Percentiles rank a stretch among this genome's conserved stretches.
These are phyloP conservation scores for Debaryomyces hansenii DNA, from an alignment of 805 yeast genomes.

Conservation along the genomic window DNA sequence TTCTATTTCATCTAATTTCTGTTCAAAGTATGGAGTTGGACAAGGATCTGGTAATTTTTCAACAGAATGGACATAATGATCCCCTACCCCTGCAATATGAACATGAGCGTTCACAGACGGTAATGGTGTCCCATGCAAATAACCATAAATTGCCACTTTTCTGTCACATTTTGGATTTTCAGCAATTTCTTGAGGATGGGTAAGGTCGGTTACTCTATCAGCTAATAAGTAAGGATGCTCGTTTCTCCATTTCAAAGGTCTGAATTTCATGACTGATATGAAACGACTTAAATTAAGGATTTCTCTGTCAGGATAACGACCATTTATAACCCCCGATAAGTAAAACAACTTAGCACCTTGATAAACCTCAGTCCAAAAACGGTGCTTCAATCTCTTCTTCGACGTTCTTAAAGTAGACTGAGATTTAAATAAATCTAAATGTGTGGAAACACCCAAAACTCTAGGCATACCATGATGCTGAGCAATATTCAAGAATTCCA, in stretches of 20 bases:
- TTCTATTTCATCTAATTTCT: constrained; percentile 77
- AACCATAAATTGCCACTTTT: constrained; percentile 89
- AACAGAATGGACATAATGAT: constrained; percentile 67
- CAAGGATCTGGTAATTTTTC: constrained; percentile 98
- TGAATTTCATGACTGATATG: constrained; percentile 94
- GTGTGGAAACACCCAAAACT: constrained; percentile 92
- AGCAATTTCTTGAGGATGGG: constrained; percentile 84
- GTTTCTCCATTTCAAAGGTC: constrained; percentile 99
- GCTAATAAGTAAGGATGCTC: constrained; percentile 94
- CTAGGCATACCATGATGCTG: constrained; percentile 99
- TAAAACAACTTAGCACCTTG: constrained; percentile 96
- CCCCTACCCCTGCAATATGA: constrained; percentile 97
- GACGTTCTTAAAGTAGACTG: constrained; percentile 88
- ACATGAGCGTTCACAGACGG: constrained; percentile 67
- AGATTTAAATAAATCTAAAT: constrained; percentile 87
- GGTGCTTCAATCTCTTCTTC: constrained; percentile 84
- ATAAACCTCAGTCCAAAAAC: constrained; percentile 99
- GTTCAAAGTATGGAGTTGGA: constrained; percentile 93
- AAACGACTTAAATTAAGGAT: constrained; percentile 88
- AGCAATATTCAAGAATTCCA: constrained; percentile 95
- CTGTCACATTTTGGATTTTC: constrained; percentile 82
- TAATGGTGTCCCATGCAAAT: constrained; percentile 90
- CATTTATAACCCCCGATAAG: constrained; percentile 92
- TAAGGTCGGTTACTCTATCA: constrained; percentile 89
- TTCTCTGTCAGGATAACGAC: constrained; percentile 97